A percentile compares a stretch with the other conserved stretches of the same genome.
Conservation (phyloP, 1,284 basidiomycete species). For the Tranzscheliella williamsii region DNA sequence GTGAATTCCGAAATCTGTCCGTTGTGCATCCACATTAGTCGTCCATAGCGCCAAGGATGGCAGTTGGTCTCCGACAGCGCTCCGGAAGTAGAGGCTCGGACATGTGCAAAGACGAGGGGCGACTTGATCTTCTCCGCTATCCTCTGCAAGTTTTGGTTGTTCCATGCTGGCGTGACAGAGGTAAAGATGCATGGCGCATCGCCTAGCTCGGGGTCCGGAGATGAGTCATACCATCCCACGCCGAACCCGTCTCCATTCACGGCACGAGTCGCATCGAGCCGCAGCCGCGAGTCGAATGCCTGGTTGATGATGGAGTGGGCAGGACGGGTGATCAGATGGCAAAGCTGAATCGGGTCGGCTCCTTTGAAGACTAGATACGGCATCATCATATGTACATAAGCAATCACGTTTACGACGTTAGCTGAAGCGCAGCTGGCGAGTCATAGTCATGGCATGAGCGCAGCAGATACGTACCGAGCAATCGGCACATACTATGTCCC, state of each 20-base stretch:
- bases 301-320: slow-evolving; percentile 78
- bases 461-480: slow-evolving; percentile 24
- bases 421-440: no score
- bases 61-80: slow-evolving; percentile 57
- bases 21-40: slow-evolving; percentile 60
- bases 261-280: slow-evolving; percentile 62
- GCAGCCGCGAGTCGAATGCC: slow-evolving; percentile 54
- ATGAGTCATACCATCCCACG: slow-evolving; percentile 71
- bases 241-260: slow-evolving; percentile 86
- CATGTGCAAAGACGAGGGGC: slow-evolving; percentile 56
- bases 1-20: slow-evolving; percentile 52
- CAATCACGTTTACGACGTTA: no score
- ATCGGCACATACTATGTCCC: slow-evolving; percentile 34
- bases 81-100: slow-evolving; percentile 50
- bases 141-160: slow-evolving; percentile 54
- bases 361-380: slow-evolving; percentile 57
- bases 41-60: slow-evolving; percentile 55
- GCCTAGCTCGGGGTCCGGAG: slow-evolving; percentile 33
- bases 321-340: slow-evolving; percentile 80
- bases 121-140: slow-evolving; percentile 58
- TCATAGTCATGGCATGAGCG: slow-evolving; percentile 16
- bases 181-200: slow-evolving; percentile 85
- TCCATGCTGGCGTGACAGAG: slow-evolving; percentile 73
- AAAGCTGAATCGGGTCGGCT: slow-evolving; percentile 42
- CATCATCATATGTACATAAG: neutral